phyloP scores from a whole-genome alignment of 768 basidiomycete species.

The Tricholoma bakamatsutake region DNA sequence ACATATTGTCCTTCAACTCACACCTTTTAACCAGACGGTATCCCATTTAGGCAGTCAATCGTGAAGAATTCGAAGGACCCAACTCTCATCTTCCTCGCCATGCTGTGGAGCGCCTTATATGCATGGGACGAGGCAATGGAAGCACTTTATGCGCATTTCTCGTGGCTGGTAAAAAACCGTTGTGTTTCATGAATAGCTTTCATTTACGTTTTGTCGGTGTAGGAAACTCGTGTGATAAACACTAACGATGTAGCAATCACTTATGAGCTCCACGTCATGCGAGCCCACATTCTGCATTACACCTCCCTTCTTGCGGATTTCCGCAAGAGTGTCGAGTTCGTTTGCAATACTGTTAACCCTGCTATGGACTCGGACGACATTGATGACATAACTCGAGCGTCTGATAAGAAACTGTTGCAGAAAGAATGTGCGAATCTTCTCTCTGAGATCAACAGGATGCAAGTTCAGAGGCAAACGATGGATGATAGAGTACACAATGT shows the following conservation, averaged over 20 bases:
- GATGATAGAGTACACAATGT: not conserved
- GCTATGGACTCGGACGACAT: not conserved
- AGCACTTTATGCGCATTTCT: not conserved
- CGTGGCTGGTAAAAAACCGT: not conserved
- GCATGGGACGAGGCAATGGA: not conserved
- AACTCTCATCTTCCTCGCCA: not conserved
- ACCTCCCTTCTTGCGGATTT: not conserved
- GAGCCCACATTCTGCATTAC: not conserved
- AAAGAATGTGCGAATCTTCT: not conserved
- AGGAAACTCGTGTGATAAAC: not conserved
- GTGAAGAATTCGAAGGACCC: constrained; percentile 8
- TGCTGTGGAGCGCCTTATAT: not conserved
- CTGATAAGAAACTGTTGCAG: not conserved
- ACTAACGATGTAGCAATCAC: not conserved
- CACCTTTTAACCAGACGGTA: not conserved
- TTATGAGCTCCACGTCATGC: not conserved
- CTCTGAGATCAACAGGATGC: not conserved
- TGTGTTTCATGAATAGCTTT: not conserved
- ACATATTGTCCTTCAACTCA: not conserved
- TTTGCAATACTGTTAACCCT: not conserved
- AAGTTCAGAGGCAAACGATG: not conserved
- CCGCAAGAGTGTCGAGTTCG: not conserved
- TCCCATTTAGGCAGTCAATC: constrained; percentile 11
- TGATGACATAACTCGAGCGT: not conserved
- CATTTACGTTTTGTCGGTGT: not conserved